Base-by-base conservation (phyloP, 208 protist species). In the Leishmania tarentolae region DNA sequence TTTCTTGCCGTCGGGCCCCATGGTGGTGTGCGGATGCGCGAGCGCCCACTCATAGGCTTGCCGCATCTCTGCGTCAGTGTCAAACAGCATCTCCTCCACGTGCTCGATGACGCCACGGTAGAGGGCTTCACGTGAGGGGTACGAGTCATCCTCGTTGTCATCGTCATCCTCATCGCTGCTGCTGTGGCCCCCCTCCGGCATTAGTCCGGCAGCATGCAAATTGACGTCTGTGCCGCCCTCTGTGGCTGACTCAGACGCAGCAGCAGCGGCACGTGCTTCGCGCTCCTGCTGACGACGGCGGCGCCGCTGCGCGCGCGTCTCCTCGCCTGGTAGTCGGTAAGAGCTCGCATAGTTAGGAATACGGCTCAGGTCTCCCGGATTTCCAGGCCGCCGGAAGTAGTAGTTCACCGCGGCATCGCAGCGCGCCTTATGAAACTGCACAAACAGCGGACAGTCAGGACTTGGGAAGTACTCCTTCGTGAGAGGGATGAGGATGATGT, bases 361-460 rank as follows among this genome's bases (percentile, higher is more conserved):
- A 35, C 85, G 77, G 86, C 89, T 92, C 50, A 95, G 86, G 80
- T 95, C 88, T 8, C 92, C 91, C 3, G 93, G 91, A 76, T 92
- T 89, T 68, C 93, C 91, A 4, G 93, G 93, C 2, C 82, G 86
- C 17, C 93, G 90, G 73, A 97, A 94, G 87, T 95, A 97, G 79
- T 95, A 97, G 76, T 94, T 95, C 73, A 95, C 93, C 61, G 89
- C 88, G 3, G 91, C 89, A 81, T 97, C 92, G 85, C 92, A 94
- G 57, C 93, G 90, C 2, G 91, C 90, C 76, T 88, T 85, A 83
- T 95, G 90, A 68, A 97, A 95, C 87, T 95, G 93, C 77, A 93
- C 84, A 61, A 97, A 97, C 13, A 97, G 86, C 1, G 93, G 84
- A 56, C 93, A 97, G 80, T 97, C 91, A 0, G 90, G 88, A 4